These are phyloP conservation scores for Halenospora varia DNA, from an alignment of 495 filamentous ascomycete species.

Conservation along the genomic window DNA sequence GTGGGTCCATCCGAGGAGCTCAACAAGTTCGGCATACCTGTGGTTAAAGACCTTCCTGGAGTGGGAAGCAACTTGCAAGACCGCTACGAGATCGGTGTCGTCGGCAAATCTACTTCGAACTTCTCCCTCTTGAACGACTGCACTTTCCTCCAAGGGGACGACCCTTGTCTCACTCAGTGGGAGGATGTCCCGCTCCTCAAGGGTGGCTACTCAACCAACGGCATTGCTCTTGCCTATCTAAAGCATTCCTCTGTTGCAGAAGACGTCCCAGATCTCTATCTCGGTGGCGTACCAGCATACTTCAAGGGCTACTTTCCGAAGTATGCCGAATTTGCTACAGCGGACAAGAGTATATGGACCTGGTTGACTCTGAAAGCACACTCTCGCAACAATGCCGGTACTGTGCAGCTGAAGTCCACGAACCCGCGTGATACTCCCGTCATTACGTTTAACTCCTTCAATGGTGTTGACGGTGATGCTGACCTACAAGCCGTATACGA, in stretches of 20 bases:
- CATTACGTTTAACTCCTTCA: constrained; percentile 47
- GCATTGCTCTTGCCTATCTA: constrained; percentile 42
- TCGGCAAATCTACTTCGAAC: constrained; percentile 34
- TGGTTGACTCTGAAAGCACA: constrained; percentile 51
- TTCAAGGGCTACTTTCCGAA: constrained; percentile 50
- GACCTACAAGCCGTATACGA: neutral
- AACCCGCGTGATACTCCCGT: constrained; percentile 51
- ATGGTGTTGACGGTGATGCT: neutral
- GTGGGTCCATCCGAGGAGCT: constrained; percentile 52
- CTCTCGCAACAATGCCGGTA: constrained; percentile 46
- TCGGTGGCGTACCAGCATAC: constrained; percentile 46
- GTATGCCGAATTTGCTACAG: constrained; percentile 28
- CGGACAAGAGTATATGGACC: constrained; percentile 36
- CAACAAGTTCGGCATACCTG: constrained; percentile 40
- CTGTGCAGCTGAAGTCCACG: constrained; percentile 40
- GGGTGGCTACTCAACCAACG: constrained; percentile 48
- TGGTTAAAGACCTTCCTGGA: constrained; percentile 51
- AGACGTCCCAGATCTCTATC: constrained; percentile 43
- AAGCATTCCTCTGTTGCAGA: constrained; percentile 38
- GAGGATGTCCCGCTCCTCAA: no score
- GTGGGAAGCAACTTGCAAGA: constrained; percentile 65
- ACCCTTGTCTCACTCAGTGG: no score
- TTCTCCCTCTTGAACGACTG: constrained; percentile 42
- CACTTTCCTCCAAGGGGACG: constrained; percentile 39
- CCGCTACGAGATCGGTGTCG: constrained; percentile 51